Conservation (phyloP, 2,329 filamentous ascomycete genomes). For the Elsinoe ampelina region DNA sequence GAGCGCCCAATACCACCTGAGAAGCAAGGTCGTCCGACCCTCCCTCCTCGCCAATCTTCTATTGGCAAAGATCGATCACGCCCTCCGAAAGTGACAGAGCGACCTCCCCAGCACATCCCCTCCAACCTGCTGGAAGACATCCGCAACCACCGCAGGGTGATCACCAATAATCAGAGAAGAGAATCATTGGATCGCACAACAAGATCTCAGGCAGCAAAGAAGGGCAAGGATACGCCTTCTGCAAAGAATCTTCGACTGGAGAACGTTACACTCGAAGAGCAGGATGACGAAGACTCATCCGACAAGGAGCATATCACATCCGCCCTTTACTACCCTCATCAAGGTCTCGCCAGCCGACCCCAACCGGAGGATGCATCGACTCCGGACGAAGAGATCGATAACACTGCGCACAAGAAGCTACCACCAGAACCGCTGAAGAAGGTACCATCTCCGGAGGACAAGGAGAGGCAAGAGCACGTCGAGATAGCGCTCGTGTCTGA, state of each 20-base stretch:
- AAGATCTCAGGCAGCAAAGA: not conserved
- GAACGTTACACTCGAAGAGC: slow-evolving; percentile 14
- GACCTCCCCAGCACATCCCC: slow-evolving; percentile 32
- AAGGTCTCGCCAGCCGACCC: slow-evolving; percentile 36
- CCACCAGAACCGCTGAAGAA: slow-evolving; percentile 10
- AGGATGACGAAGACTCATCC: slow-evolving; percentile 51
- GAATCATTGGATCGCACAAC: not conserved
- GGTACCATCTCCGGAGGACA: not conserved
- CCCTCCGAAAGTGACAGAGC: slow-evolving; percentile 13
- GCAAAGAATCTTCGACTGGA: not conserved
- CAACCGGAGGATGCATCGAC: not conserved
- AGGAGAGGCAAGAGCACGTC: slow-evolving; percentile 39
- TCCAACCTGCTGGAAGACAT: slow-evolving; percentile 48
- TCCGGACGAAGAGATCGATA: slow-evolving; percentile 4
- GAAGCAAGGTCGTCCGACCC: not conserved
- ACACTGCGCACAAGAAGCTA: not conserved
- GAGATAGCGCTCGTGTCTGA: slow-evolving; percentile 54
- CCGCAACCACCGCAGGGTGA: slow-evolving; percentile 39
- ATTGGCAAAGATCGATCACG: slow-evolving; percentile 1
- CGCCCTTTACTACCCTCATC: slow-evolving; percentile 71
- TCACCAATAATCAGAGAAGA: slow-evolving; percentile 22
- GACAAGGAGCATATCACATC: slow-evolving; percentile 82
- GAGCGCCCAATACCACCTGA: not conserved
- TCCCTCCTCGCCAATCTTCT: not conserved
- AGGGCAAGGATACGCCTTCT: slow-evolving; percentile 17